Percentiles rank a stretch among this genome's conserved stretches.
phyloP scores from a whole-genome alignment of 2,329 filamentous ascomycete genomes.

The Fusarium burgessii region DNA sequence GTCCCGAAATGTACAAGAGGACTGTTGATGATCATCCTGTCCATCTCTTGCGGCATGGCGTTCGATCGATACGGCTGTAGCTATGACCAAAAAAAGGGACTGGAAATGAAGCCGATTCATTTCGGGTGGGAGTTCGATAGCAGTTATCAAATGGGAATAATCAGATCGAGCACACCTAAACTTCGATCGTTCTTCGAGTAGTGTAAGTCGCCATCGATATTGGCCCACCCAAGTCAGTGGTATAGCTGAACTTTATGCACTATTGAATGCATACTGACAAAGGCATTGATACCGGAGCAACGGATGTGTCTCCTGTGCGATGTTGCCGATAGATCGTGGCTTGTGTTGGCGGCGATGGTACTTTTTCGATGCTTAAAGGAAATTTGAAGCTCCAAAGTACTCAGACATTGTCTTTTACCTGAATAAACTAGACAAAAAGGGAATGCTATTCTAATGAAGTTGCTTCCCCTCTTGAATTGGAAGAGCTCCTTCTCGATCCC shows the following conservation, averaged over 20 bases:
- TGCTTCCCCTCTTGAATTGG: background rate
- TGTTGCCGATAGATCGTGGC: slow-evolving; percentile 4
- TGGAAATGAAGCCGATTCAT: slow-evolving; percentile 15
- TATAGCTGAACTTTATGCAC: background rate
- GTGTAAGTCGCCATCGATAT: background rate
- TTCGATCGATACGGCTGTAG: slow-evolving; percentile 1
- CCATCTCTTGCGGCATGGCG: slow-evolving; percentile 9
- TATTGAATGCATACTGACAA: background rate
- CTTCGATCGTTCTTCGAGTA: background rate
- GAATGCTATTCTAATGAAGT: background rate
- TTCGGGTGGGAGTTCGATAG: slow-evolving; percentile 8
- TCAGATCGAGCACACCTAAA: background rate
- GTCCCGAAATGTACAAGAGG: background rate
- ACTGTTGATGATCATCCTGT: background rate
- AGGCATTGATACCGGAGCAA: background rate
- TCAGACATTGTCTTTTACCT: background rate
- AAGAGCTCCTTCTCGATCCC: background rate
- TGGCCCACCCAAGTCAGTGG: background rate
- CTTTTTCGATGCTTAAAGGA: background rate
- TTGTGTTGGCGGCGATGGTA: background rate
- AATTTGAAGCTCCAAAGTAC: background rate
- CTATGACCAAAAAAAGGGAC: background rate
- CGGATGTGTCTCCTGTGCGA: background rate
- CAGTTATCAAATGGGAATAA: background rate
- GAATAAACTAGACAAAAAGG: background rate